A percentile compares a stretch with the other conserved stretches of the same genome.
These are phyloP conservation scores for Aspergillus transmontanensis DNA, from an alignment of 2,329 filamentous ascomycete species.

Conservation along the genomic window DNA sequence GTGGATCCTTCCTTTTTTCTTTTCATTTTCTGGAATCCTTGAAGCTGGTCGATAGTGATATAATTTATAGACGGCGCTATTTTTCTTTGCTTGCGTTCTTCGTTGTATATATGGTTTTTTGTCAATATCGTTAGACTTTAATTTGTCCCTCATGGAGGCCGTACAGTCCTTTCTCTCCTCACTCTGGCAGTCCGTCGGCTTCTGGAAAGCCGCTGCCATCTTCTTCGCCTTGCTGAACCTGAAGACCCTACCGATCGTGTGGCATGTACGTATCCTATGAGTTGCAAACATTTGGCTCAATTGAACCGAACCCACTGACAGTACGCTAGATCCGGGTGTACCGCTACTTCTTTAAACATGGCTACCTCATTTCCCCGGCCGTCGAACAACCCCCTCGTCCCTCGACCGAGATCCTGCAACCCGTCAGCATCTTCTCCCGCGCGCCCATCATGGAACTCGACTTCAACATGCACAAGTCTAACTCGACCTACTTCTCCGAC, in stretches of 20 bases:
- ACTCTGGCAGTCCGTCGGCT: conserved; percentile 15
- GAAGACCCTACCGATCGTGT: conserved; percentile 31
- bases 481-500: conserved; percentile 81
- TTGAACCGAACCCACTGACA: not conserved
- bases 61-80: not conserved
- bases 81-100: not conserved
- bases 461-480: conserved; percentile 79
- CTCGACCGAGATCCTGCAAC: conserved; percentile 62
- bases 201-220: conserved; percentile 29
- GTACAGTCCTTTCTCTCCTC: conserved; percentile 14
- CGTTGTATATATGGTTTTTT: not conserved
- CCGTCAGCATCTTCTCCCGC: conserved; percentile 66
- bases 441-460: conserved; percentile 75
- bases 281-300: not conserved
- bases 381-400: conserved; percentile 45
- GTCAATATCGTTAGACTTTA: not conserved
- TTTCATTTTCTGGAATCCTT: not conserved
- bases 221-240: conserved; percentile 30
- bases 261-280: conserved; percentile 31
- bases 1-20: not conserved
- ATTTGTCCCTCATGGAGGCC: conserved; percentile 12
- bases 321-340: conserved; percentile 57
- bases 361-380: conserved; percentile 46
- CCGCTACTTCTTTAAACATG: conserved; percentile 57
- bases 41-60: not conserved